Conservation (phyloP, 164 flowering plant genomes). For the Nymphaea thermarum region DNA sequence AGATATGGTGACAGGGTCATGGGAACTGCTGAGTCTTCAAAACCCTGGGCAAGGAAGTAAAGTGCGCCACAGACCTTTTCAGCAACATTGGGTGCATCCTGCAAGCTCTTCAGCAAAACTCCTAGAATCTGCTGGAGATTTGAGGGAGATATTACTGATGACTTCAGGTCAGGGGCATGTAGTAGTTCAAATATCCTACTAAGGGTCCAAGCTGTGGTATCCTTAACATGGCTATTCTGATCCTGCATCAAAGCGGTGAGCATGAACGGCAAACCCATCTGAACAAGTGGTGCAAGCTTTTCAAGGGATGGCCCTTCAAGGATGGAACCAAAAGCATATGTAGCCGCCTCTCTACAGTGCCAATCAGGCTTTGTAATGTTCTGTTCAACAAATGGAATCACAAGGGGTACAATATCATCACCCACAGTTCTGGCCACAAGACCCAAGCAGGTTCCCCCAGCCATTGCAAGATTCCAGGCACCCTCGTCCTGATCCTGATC, state of each 20-base stretch:
- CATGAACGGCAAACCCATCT: constrained; percentile 47
- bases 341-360: constrained; percentile 73
- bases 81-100: constrained; percentile 62
- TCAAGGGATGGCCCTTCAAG: constrained; percentile 68
- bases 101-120: constrained; percentile 51
- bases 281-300: constrained; percentile 52
- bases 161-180: constrained; percentile 44
- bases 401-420: constrained; percentile 58
- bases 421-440: constrained; percentile 78
- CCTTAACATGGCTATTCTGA: constrained; percentile 60
- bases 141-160: constrained; percentile 44
- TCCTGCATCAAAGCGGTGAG: constrained; percentile 51
- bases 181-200: constrained; percentile 67
- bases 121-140: constrained; percentile 37
- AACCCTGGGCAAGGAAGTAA: constrained; percentile 74
- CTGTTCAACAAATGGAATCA: constrained; percentile 71
- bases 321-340: constrained; percentile 76
- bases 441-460: constrained; percentile 78
- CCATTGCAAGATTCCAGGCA: constrained; percentile 78
- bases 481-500: constrained; percentile 78
- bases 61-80: constrained; percentile 84
- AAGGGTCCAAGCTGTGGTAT: constrained; percentile 83
- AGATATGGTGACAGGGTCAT: constrained; percentile 44
- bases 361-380: constrained; percentile 61
- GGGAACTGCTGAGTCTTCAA: constrained; percentile 37